These are phyloP conservation scores for Bacidia gigantensis DNA, from an alignment of 495 filamentous ascomycete genomes.

Conservation along the genomic window DNA sequence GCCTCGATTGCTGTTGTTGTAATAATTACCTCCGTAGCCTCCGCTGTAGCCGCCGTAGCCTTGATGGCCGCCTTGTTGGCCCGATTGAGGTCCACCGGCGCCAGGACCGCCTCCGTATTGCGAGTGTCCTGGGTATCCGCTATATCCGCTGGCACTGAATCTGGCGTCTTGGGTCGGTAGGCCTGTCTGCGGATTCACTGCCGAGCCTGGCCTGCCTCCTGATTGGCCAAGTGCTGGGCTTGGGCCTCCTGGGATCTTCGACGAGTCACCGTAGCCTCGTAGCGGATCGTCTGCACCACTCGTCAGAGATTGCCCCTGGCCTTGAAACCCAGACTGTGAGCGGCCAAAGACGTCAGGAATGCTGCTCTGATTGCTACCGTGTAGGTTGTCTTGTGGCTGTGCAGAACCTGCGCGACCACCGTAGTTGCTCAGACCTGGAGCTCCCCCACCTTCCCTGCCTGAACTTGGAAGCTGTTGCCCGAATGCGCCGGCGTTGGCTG, in stretches of 20 bases:
- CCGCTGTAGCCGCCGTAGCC: constrained; percentile 38
- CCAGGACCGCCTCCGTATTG: constrained; percentile 56
- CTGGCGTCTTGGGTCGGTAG: constrained; percentile 62
- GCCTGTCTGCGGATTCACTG: constrained; percentile 52
- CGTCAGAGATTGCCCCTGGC: constrained; percentile 51
- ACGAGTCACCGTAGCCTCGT: constrained; percentile 61
- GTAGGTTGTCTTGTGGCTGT: constrained; percentile 57
- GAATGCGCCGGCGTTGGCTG: constrained; percentile 56
- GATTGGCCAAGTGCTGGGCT: constrained; percentile 75
- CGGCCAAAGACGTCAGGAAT: constrained; percentile 72
- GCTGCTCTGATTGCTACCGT: constrained; percentile 50
- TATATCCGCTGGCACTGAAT: constrained; percentile 41
- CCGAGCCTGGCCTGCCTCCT: constrained; percentile 66
- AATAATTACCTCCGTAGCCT: constrained; percentile 42
- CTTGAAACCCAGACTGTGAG: constrained; percentile 49
- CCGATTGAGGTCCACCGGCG: constrained; percentile 47
- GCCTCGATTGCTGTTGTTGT: constrained; percentile 33
- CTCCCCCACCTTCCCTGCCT: constrained; percentile 48
- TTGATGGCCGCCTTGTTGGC: constrained; percentile 47
- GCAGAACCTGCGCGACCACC: constrained; percentile 53
- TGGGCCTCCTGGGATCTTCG: constrained; percentile 58
- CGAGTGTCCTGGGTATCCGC: constrained; percentile 59
- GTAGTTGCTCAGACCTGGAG: constrained; percentile 52
- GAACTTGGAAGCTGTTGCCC: constrained; percentile 47
- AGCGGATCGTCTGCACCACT: constrained; percentile 50